Conservation (phyloP, 306 rosid species). For the Cucumis sativus region DNA sequence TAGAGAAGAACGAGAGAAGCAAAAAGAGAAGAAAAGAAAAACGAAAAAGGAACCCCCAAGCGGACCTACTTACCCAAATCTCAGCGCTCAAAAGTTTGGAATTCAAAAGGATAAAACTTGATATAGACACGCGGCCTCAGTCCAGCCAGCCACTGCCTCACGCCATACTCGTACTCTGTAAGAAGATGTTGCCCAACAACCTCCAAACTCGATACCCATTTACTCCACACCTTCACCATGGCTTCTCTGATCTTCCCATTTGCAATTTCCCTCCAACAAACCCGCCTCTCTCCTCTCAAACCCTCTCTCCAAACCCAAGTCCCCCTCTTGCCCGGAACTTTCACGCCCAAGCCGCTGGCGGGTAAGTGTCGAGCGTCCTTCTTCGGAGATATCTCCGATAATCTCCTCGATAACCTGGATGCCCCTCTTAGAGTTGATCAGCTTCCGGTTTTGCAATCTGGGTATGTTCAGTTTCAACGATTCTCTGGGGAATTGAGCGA, state of each 20-base stretch:
- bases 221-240: constrained; percentile 16
- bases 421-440: constrained; percentile 36
- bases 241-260: constrained; percentile 44
- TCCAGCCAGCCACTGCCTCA: constrained; percentile 14
- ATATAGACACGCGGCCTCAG: constrained; percentile 24
- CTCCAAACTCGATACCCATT: not conserved
- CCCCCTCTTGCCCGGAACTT: constrained; percentile 28
- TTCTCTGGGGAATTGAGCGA: constrained; percentile 40
- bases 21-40: not conserved
- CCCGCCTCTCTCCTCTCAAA: constrained; percentile 25
- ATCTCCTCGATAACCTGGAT: constrained; percentile 26
- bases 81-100: not conserved
- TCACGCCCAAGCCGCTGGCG: constrained; percentile 10
- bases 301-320: constrained; percentile 12
- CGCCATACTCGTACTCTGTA: not conserved
- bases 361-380: constrained; percentile 35
- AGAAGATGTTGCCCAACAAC: constrained; percentile 1
- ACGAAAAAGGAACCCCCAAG: not conserved
- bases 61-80: not conserved
- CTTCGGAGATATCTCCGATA: constrained; percentile 28
- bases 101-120: constrained; percentile 27
- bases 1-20: not conserved
- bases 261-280: constrained; percentile 31
- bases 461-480: constrained; percentile 32
- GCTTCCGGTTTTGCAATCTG: constrained; percentile 42